Evolutionary conservation across 345 rosid species (phyloP).

Genomic region (Salix caprea): DNA sequence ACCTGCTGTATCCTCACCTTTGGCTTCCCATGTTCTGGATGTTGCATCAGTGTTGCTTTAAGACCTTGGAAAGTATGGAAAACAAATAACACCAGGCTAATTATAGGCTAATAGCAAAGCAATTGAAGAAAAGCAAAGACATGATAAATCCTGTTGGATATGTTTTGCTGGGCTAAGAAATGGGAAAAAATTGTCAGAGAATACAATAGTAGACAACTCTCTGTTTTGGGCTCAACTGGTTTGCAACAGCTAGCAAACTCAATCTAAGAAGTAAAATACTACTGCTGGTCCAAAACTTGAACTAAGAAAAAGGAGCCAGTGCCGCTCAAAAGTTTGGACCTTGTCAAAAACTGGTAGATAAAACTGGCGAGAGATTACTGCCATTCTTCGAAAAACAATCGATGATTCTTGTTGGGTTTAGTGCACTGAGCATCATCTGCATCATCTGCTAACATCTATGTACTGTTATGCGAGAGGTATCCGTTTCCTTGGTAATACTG

Average conservation of each 20-base stretch:
- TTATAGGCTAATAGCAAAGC: neutral
- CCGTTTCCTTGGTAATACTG: constrained; percentile 21
- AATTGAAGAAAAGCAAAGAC: neutral
- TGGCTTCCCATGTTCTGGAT: neutral
- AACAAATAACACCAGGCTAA: neutral
- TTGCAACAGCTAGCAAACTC: no score
- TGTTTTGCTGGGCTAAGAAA: no score
- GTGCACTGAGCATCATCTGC: neutral
- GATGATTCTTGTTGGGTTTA: no score
- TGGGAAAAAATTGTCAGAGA: neutral
- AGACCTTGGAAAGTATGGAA: neutral
- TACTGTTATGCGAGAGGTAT: constrained; percentile 24
- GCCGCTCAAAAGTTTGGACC: neutral
- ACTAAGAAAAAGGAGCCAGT: neutral
- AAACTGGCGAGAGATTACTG: no score
- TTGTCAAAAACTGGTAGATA: no score
- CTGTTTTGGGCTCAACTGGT: neutral
- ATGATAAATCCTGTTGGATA: neutral
- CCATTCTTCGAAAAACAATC: neutral
- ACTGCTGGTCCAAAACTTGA: no score
- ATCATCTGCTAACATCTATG: constrained; percentile 6
- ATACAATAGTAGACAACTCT: no score
- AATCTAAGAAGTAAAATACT: no score
- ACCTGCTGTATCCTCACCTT: neutral
- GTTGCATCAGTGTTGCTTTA: neutral